Evolutionary conservation across 208 protist genomes (phyloP).

Genomic region (Angomonas ambiguus): DNA sequence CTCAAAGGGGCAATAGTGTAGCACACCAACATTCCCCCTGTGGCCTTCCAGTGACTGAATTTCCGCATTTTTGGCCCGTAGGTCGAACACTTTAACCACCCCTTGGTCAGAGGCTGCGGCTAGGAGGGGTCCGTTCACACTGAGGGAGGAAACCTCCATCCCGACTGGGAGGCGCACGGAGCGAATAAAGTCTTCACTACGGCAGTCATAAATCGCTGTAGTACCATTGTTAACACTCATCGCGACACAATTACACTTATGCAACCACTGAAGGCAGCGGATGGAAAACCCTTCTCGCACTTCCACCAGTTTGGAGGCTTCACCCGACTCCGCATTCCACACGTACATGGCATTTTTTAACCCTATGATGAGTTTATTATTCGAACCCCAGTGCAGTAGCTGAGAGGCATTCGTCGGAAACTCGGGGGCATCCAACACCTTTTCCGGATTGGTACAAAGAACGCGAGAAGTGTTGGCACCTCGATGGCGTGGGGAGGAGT

Average conservation of each 20-base stretch:
- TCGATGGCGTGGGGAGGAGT: constrained; percentile 9
- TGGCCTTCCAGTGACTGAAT: constrained; percentile 64
- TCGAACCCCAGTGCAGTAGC: constrained; percentile 79
- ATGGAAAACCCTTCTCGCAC: constrained; percentile 46
- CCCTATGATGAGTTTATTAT: constrained; percentile 80
- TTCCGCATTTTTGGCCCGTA: constrained; percentile 64
- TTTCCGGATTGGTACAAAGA: constrained; percentile 67
- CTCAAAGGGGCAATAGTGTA: constrained; percentile 73
- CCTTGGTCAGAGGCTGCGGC: constrained; percentile 43
- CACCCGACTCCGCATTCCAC: constrained; percentile 58
- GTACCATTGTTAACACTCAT: constrained; percentile 52
- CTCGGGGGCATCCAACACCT: constrained; percentile 74
- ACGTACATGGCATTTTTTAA: constrained; percentile 67
- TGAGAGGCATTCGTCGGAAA: constrained; percentile 52
- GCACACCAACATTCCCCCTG: constrained; percentile 27
- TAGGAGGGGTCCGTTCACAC: constrained; percentile 67
- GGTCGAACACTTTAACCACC: constrained; percentile 59
- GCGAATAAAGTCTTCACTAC: constrained; percentile 52
- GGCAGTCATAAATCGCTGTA: constrained; percentile 69
- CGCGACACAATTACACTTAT: constrained; percentile 71
- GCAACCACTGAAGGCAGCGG: constrained; percentile 65
- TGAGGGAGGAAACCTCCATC: constrained; percentile 43
- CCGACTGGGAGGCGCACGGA: constrained; percentile 39
- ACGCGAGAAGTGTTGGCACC: constrained; percentile 19
- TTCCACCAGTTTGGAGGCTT: constrained; percentile 50